Base-by-base conservation (phyloP, 1,284 basidiomycete genomes). In the Sparassis latifolia region DNA sequence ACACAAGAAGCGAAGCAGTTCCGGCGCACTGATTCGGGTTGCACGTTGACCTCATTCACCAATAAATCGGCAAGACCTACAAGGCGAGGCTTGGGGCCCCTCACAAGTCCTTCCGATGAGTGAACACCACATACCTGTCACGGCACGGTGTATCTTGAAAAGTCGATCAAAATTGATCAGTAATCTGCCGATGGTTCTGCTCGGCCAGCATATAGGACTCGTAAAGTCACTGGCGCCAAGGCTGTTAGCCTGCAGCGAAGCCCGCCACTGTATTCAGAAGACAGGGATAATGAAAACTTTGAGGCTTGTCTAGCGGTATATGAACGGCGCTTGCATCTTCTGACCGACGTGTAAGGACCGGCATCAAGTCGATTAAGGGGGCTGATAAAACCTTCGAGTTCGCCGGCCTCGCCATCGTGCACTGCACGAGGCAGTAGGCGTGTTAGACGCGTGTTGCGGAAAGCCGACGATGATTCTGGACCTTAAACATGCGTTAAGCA, bases 21-120 rank as follows among this genome's bases (percentile, higher is more conserved):
- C 53, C 49, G 53, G 45, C 52, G 51, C 49, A 54, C 58, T 56
- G 57, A 58, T 57, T 52, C 51, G 59, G 42, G 58, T 60, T 56
- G 62, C 63, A 65, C 58, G 65, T 53, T 59, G 58, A 57, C 61
- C 63, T 53, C 65, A 58, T 63, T 64, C 64, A 58, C 54, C 53
- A 56, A 50, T 57, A 58, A 59, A 39, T 52, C 57, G 61, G 62
- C 58, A 53, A 62, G 55, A 58, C 63, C 62, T 61, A 54, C 51
- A 55, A 54, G 58, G 63, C 58, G 62, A 65, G 65, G 65, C 62
- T 57, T 62, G 61, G 63, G 58, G 62, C 65, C 60, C 60, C 62
- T 60, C 61, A 48, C 54, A 58, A 54, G 48, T 62, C 43, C 57
- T 56, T 58, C 60, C 60, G 55, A 57, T 53, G 57, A 60, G 51